Evolutionary conservation across 192 early-diverging fungal genomes (phyloP).

Genomic region (Dissophora globulifera): DNA sequence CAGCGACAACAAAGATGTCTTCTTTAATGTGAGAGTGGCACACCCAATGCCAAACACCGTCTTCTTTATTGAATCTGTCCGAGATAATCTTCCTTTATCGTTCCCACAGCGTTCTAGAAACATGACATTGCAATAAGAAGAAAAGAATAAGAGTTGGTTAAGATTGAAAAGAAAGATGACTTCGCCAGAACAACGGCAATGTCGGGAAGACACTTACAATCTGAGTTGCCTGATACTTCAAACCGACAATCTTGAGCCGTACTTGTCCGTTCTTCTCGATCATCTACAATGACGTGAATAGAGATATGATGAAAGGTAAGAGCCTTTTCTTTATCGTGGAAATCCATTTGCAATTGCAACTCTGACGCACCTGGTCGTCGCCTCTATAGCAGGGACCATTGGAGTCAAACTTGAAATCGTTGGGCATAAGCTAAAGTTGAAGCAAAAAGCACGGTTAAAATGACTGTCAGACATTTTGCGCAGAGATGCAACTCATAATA

Average conservation of each 20-base stretch:
- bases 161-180: no score
- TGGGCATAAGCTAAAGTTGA: conserved; percentile 77
- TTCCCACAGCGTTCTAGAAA: conserved; percentile 89
- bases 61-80: conserved; percentile 72
- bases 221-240: conserved; percentile 89
- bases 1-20: no score
- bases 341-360: background rate
- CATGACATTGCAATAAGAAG: background rate
- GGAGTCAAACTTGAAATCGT: conserved; percentile 91
- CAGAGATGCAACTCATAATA: background rate
- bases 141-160: no score
- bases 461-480: background rate
- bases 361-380: conserved; percentile 77
- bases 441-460: background rate
- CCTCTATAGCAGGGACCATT: conserved; percentile 75
- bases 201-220: conserved; percentile 92
- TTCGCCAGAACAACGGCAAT: no score
- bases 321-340: background rate
- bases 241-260: conserved; percentile 90
- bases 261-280: conserved; percentile 91
- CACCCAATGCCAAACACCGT: background rate
- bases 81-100: conserved; percentile 97
- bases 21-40: no score
- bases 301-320: background rate
- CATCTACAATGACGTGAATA: conserved; percentile 38